Percentiles rank a stretch among this genome's conserved stretches.
Evolutionary conservation across 2,329 filamentous ascomycete genomes (phyloP).

Genomic region (Aspergillus sp.): DNA sequence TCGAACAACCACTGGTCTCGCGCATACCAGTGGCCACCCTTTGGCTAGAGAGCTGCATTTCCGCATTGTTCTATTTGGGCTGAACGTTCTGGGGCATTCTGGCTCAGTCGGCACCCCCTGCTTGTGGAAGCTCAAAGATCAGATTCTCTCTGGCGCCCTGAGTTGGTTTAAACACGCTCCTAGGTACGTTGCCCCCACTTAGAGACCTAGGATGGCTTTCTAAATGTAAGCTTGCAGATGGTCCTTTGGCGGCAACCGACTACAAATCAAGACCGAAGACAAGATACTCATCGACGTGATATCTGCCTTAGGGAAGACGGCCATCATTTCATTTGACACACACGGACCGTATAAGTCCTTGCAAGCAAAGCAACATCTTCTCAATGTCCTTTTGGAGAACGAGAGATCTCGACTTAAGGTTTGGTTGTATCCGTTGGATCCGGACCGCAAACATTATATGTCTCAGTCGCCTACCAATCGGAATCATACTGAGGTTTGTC

Average conservation of each 20-base stretch:
- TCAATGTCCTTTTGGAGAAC: constrained; percentile 76
- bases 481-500: constrained; percentile 39
- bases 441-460: constrained; percentile 56
- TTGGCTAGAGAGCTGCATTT: constrained; percentile 91
- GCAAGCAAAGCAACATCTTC: constrained; percentile 77
- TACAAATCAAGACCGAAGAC: constrained; percentile 92
- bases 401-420: constrained; percentile 81
- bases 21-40: constrained; percentile 71
- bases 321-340: constrained; percentile 54
- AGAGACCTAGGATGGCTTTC: not conserved
- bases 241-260: constrained; percentile 91
- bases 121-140: constrained; percentile 83
- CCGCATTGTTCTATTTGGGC: constrained; percentile 77
- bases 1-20: constrained; percentile 73
- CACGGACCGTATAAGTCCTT: constrained; percentile 63
- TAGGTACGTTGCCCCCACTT: constrained; percentile 43
- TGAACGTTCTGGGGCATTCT: constrained; percentile 73
- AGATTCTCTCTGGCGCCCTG: constrained; percentile 80
- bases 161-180: constrained; percentile 84
- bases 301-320: constrained; percentile 62
- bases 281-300: constrained; percentile 76
- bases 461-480: constrained; percentile 45
- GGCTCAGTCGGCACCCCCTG: constrained; percentile 63
- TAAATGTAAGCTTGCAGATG: constrained; percentile 52
- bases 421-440: constrained; percentile 81